These are phyloP conservation scores for Ramalina intermedia DNA, from an alignment of 495 filamentous ascomycete species.

Conservation along the genomic window DNA sequence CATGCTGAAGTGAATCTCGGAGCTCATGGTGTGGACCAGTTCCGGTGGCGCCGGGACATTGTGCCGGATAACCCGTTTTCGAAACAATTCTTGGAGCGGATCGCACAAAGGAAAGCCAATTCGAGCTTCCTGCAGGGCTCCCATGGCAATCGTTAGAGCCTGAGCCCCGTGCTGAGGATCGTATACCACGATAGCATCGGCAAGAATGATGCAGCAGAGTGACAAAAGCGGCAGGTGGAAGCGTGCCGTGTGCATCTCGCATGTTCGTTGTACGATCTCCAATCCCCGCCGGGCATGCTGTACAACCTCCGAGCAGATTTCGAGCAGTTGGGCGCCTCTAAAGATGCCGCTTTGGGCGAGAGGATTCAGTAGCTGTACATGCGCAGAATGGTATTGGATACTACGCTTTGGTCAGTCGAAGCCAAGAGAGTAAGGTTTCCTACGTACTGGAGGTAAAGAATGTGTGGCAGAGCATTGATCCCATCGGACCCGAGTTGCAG, in stretches of 20 bases:
- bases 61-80: constrained; percentile 5
- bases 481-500: constrained; percentile 16
- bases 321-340: neutral
- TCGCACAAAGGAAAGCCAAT: constrained; percentile 13
- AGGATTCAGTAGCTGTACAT: constrained; percentile 12
- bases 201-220: constrained; percentile 12
- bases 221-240: constrained; percentile 9
- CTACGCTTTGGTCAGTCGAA: neutral
- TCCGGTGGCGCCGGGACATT: constrained; percentile 4
- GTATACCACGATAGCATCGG: constrained; percentile 9
- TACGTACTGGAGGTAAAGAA: constrained; percentile 24
- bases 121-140: constrained; percentile 5
- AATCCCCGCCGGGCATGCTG: constrained; percentile 10
- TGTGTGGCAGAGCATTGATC: constrained; percentile 22
- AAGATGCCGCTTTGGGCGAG: constrained; percentile 11
- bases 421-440: no score
- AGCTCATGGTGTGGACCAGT: constrained; percentile 3
- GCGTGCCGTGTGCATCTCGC: constrained; percentile 11
- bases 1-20: constrained; percentile 5
- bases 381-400: constrained; percentile 13
- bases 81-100: constrained; percentile 12
- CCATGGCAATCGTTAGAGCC: constrained; percentile 7
- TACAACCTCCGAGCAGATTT: constrained; percentile 6
- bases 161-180: constrained; percentile 8
- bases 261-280: constrained; percentile 8